These are phyloP conservation scores for Microglena sp. DNA, from an alignment of 139 green algal genomes.

Conservation along the genomic window DNA sequence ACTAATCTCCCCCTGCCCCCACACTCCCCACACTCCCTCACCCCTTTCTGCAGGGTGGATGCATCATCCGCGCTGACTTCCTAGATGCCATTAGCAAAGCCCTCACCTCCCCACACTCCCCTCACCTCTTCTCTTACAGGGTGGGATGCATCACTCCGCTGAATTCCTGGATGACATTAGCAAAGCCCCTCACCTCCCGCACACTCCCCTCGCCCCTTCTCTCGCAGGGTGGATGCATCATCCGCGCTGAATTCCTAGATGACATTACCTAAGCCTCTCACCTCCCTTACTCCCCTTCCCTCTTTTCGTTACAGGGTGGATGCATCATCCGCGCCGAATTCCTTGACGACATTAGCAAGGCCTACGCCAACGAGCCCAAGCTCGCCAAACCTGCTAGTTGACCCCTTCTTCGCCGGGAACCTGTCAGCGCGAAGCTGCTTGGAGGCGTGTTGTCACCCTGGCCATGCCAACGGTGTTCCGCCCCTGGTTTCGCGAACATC, in stretches of 20 bases:
- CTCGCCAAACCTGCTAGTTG: conserved; percentile 82
- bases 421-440: conserved; percentile 59
- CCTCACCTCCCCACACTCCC: no score
- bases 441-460: conserved; percentile 73
- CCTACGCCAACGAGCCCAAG: conserved; percentile 70
- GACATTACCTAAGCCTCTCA: no score
- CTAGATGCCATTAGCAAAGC: conserved; percentile 91
- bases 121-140: no score
- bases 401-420: conserved; percentile 65
- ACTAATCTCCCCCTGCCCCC: no score
- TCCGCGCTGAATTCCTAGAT: conserved; percentile 92
- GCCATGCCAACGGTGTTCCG: conserved; percentile 33
- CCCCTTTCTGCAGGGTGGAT: conserved; percentile 98
- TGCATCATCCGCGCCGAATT: conserved; percentile 98
- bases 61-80: conserved; percentile 97
- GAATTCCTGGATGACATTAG: no score
- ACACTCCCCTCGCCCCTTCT: no score
- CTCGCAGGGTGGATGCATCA: conserved; percentile 99
- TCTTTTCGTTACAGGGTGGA: conserved; percentile 92
- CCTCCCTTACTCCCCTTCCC: no score
- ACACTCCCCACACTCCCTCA: no score
- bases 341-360: conserved; percentile 91
- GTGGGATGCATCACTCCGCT: no score
- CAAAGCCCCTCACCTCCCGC: no score
- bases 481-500: conserved; percentile 78